Conservation (phyloP, 768 basidiomycete genomes). For the Lactarius tabidus region DNA sequence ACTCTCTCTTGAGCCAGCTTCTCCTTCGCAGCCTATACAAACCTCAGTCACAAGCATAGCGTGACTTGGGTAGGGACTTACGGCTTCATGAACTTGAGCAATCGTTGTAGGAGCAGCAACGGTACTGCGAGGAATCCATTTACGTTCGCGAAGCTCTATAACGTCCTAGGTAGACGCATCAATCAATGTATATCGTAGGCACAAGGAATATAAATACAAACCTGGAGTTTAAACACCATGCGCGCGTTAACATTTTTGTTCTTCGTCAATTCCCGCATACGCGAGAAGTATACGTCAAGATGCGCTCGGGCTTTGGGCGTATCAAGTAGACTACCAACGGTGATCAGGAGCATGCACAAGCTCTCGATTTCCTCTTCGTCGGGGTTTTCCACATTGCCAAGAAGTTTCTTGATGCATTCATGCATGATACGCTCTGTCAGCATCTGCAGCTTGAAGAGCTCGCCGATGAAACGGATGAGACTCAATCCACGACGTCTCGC, state of each 20-base stretch:
- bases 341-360: conserved; percentile 86
- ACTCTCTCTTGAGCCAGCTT: too few species aligned
- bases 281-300: too few species aligned
- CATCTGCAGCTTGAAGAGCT: conserved; percentile 99
- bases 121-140: conserved; percentile 71
- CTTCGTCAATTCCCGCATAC: conserved; percentile 81
- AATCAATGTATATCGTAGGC: conserved; percentile 7
- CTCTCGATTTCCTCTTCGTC: conserved; percentile 99
- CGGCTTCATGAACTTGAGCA: conserved; percentile 82
- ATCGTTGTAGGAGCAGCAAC: conserved; percentile 82
- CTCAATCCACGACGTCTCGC: conserved; percentile 96
- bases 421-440: conserved; percentile 97
- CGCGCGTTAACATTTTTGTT: conserved; percentile 74
- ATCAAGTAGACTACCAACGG: conserved; percentile 83
- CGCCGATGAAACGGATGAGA: conserved; percentile 97
- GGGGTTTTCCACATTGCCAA: conserved; percentile 89
- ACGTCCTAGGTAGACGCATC: conserved; percentile 61
- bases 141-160: conserved; percentile 79
- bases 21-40: conserved; percentile 66
- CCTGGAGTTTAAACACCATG: conserved; percentile 95
- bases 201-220: conserved; percentile 35
- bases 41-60: neutral
- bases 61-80: conserved; percentile 38
- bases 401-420: conserved; percentile 93
- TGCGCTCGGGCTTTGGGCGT: conserved; percentile 74